Evolutionary conservation across 495 filamentous ascomycete species (phyloP).

Genomic region (Penicillium paradoxum): DNA sequence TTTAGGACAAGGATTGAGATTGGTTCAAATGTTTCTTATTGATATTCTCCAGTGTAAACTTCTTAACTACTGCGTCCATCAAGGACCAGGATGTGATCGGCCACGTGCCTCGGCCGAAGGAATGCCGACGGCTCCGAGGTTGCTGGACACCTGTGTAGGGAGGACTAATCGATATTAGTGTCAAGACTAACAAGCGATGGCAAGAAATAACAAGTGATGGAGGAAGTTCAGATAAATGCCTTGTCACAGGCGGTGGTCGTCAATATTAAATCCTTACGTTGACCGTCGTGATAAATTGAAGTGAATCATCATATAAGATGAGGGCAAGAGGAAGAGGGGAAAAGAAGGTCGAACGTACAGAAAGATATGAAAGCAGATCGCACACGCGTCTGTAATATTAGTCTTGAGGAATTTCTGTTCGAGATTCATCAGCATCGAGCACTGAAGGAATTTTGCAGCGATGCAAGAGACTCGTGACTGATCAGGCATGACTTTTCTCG

Average conservation of each 20-base stretch:
- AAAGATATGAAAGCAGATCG: neutral
- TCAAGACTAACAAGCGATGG: constrained; percentile 12
- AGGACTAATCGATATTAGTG: constrained; percentile 24
- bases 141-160: constrained; percentile 1
- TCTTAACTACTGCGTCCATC: neutral
- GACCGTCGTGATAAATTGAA: constrained; percentile 92
- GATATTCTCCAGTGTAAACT: neutral
- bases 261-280: constrained; percentile 80
- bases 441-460: constrained; percentile 16
- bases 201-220: constrained; percentile 9
- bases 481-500: constrained; percentile 50
- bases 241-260: constrained; percentile 89
- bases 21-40: neutral
- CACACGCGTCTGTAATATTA: constrained; percentile 8
- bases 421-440: constrained; percentile 29
- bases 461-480: constrained; percentile 19
- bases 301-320: constrained; percentile 66
- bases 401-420: constrained; percentile 6
- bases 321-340: constrained; percentile 2
- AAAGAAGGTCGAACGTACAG: constrained; percentile 23
- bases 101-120: neutral
- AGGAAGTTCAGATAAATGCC: constrained; percentile 61
- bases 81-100: neutral
- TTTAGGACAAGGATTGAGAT: neutral
- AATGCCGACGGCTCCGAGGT: constrained; percentile 2